A percentile compares a stretch with the other conserved stretches of the same genome.
phyloP scores from a whole-genome alignment of 225 moss, liverwort and hornwort genomes.

The Takakia lepidozioides region DNA sequence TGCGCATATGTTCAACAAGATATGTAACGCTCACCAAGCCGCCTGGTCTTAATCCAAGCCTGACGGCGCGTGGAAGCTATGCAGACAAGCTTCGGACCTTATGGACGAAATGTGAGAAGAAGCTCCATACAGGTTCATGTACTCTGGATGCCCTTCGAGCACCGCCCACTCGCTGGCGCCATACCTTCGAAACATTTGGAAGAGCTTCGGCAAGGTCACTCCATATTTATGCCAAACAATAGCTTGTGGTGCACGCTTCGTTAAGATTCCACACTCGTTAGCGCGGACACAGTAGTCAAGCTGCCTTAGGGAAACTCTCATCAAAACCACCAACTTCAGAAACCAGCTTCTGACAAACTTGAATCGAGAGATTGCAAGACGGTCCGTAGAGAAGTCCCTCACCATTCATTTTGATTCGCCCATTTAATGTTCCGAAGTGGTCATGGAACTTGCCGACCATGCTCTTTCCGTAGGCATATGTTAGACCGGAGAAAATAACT shows the following conservation, averaged over 20 bases:
- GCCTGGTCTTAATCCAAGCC: too few relatives aligned
- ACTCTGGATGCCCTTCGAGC: constrained; percentile 38
- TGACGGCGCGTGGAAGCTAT: too few relatives aligned
- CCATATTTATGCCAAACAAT: constrained; percentile 55
- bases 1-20: too few relatives aligned
- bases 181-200: constrained; percentile 53
- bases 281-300: constrained; percentile 48
- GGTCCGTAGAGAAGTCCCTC: constrained; percentile 43
- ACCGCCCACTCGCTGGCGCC: constrained; percentile 65
- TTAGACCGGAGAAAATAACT: constrained; percentile 44
- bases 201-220: constrained; percentile 28
- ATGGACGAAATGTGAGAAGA: constrained; percentile 47
- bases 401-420: constrained; percentile 37
- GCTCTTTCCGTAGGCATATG: constrained; percentile 21
- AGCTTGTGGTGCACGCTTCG: constrained; percentile 38
- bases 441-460: constrained; percentile 39
- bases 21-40: too few relatives aligned
- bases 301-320: constrained; percentile 53
- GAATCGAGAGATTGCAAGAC: constrained; percentile 45
- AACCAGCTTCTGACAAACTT: constrained; percentile 27
- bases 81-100: constrained; percentile 31
- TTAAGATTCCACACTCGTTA: constrained; percentile 27
- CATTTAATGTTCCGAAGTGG: constrained; percentile 53
- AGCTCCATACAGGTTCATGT: constrained; percentile 41
- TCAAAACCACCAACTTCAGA: constrained; percentile 51